A percentile compares a stretch with the other conserved stretches of the same genome.
Evolutionary conservation across 1,284 basidiomycete species (phyloP).

Genomic region (Kalmanozyma brasiliensis): DNA sequence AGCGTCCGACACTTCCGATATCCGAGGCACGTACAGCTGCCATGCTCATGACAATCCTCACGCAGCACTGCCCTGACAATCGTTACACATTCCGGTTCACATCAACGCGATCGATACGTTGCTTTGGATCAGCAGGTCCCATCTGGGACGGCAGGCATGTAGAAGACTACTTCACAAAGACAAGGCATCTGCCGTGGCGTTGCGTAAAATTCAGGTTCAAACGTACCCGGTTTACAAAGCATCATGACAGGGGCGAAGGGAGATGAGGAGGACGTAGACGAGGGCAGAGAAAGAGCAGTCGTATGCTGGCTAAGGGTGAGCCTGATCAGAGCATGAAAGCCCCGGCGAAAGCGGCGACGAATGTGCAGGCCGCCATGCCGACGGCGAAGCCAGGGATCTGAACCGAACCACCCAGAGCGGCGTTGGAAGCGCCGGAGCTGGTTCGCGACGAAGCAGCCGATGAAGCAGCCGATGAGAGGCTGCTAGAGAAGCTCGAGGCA

Average conservation of each 20-base stretch:
- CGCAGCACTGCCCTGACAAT: not conserved
- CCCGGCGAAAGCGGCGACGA: slow-evolving; percentile 30
- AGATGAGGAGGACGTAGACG: no score
- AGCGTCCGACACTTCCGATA: not conserved
- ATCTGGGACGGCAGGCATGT: no score
- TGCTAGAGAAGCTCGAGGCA: slow-evolving; percentile 3
- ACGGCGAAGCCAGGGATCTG: slow-evolving; percentile 14
- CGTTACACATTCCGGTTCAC: no score
- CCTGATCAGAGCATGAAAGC: slow-evolving; percentile 14
- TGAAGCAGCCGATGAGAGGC: slow-evolving; percentile 6
- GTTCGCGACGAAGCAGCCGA: slow-evolving; percentile 3
- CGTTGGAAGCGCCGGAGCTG: slow-evolving; percentile 14
- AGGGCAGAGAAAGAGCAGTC: not conserved
- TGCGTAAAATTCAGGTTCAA: no score
- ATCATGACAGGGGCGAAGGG: no score
- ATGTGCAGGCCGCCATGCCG: slow-evolving; percentile 22
- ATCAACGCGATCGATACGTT: no score
- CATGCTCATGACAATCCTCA: not conserved
- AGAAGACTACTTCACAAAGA: no score
- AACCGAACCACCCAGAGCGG: slow-evolving; percentile 6
- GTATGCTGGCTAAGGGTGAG: no score
- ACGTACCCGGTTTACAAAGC: no score
- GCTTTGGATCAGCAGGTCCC: no score
- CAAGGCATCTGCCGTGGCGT: no score
- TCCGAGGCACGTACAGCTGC: not conserved